phyloP scores from a whole-genome alignment of 78 protist genomes.

The Blattamonas nauphoetae region DNA sequence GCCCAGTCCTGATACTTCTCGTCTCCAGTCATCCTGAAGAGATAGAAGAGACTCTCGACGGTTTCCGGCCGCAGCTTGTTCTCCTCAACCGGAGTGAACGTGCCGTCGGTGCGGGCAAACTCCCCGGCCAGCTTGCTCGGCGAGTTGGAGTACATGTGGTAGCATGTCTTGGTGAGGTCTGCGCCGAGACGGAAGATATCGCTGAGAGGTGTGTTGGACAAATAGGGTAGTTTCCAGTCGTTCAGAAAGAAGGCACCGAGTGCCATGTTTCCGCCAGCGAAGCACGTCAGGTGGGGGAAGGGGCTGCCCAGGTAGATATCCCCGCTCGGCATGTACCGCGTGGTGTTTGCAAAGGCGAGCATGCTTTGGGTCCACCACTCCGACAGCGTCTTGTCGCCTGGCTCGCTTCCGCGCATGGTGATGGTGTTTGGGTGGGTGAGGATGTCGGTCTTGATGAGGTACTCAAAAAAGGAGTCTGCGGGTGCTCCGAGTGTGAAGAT shows the following conservation, averaged over 20 bases:
- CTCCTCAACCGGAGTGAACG: neutral
- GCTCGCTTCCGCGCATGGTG: too few relatives aligned
- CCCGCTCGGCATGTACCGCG: too few relatives aligned
- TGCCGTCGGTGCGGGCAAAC: neutral
- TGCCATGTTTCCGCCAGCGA: neutral
- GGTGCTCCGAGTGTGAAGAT: too few relatives aligned
- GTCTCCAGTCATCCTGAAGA: neutral
- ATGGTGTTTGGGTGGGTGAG: too few relatives aligned
- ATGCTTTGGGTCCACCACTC: too few relatives aligned
- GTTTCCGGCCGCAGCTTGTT: neutral
- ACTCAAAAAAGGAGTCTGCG: too few relatives aligned
- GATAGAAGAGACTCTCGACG: neutral
- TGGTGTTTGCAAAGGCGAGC: too few relatives aligned
- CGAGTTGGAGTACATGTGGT: neutral
- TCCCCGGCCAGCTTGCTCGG: neutral
- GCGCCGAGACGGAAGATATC: neutral
- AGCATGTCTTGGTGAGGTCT: neutral
- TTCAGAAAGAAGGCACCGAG: neutral
- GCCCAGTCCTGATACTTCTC: neutral
- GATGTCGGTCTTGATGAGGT: too few relatives aligned
- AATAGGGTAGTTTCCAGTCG: neutral
- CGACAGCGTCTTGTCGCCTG: too few relatives aligned
- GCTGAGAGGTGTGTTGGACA: neutral
- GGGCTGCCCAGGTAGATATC: too few relatives aligned
- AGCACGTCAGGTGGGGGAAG: neutral